Evolutionary conservation across 331 rosid species (phyloP).

Genomic region (Rhamnella rubrinervis): DNA sequence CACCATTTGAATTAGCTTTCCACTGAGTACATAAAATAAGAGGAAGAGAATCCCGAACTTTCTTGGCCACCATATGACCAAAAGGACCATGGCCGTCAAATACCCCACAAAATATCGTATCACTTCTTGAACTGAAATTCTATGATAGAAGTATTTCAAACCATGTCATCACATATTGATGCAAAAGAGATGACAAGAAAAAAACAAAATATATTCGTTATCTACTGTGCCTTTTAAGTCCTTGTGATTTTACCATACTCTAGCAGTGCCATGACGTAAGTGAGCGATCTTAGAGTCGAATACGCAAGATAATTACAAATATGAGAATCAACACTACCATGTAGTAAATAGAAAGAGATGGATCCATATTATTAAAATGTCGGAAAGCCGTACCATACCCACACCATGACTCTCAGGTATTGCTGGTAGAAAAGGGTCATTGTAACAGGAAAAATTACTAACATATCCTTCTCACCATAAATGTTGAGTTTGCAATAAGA

Average conservation of each 20-base stretch:
- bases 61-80: constrained; percentile 59
- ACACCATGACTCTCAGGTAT: no score
- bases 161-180: constrained; percentile 13
- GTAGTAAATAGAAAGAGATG: no score
- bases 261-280: not conserved
- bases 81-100: constrained; percentile 66
- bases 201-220: not conserved
- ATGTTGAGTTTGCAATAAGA: no score
- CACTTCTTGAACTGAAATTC: constrained; percentile 43
- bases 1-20: constrained; percentile 27
- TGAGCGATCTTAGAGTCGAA: no score
- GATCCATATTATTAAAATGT: no score
- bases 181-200: constrained; percentile 2
- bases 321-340: no score
- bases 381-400: no score
- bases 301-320: no score
- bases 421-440: no score
- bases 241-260: not conserved
- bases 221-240: not conserved
- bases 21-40: constrained; percentile 40
- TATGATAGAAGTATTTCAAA: constrained; percentile 17
- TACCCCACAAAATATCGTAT: constrained; percentile 55
- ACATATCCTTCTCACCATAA: no score
- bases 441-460: no score
- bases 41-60: constrained; percentile 58